Percentiles rank a stretch among this genome's conserved stretches.
phyloP scores from a whole-genome alignment of 345 rosid species.

The Rhodamnia rubescens region DNA sequence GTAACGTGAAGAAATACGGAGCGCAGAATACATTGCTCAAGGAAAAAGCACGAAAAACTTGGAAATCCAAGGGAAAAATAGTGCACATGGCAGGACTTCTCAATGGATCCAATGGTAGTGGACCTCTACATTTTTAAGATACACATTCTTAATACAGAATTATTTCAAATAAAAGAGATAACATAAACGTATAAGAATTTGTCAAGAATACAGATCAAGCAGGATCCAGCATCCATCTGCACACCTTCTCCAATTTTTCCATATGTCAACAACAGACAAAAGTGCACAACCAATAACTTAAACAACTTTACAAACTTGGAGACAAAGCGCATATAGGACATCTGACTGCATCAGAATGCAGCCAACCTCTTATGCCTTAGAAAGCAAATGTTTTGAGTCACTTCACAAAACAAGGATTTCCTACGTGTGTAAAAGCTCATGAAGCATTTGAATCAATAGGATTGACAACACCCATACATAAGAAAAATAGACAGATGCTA shows the following conservation, averaged over 20 bases:
- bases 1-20: neutral
- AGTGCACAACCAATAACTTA: neutral
- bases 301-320: neutral
- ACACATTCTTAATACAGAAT: neutral
- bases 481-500: neutral
- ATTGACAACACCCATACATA: neutral
- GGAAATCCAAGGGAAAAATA: neutral
- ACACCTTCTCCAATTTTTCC: no score
- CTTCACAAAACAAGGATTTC: neutral
- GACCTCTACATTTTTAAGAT: neutral
- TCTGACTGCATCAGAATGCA: neutral
- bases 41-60: neutral
- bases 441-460: neutral
- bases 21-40: neutral
- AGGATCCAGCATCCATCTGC: no score
- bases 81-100: neutral
- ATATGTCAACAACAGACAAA: no score
- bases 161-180: no score
- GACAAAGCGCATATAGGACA: neutral
- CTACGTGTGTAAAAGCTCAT: neutral
- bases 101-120: neutral
- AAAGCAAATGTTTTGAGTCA: neutral
- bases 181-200: neutral
- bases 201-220: neutral
- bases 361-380: neutral